Evolutionary conservation across 2,329 filamentous ascomycete genomes (phyloP), one percentile per base, ranked within the genome.

Genomic region (Clonostachys rhizophaga): DNA sequence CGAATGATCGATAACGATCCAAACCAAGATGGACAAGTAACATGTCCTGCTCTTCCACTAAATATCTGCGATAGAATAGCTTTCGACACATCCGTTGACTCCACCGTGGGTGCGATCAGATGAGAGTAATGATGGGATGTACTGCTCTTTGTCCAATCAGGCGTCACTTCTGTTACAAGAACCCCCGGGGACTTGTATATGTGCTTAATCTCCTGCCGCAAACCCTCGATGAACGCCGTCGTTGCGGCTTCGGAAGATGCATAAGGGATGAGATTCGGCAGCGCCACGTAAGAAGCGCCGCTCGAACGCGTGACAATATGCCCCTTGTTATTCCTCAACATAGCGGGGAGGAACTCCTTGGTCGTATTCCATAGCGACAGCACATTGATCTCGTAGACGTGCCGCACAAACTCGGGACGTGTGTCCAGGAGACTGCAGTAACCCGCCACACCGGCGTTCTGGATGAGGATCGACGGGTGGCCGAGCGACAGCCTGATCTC

Each of bases 271-370:
- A 88, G 78, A 54, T 75, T 75, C 3, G 84, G 80, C 0, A 80
- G 74, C 1, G 76, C 70, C 9, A 81, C 54, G 65, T 79, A 87
- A 11, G 77, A 76, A 0, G 85, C 84, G 41, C 81, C 71, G 3
- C 78, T 83, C 13, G 86, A 81, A 17, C 90, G 75, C 1, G 83
- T 89, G 17, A 89, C 83, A 40, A 90, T 63, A 74, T 87, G 86
- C 48, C 87, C 86, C 65, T 89, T 86, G 66, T 89, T 82, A 11
- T 59, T 59, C 9, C 64, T 59, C 43, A 85, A 64, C 75, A 90
- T 86, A 52, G 67, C 60, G 0, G 86, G 86, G 2, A 90, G 67
- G 63, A 89, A 89, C 49, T 83, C 76, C 58, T 81, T 78, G 6
- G 76, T 67, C 14, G 83, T 73, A 70, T 76, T 83, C 69, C 80